Evolutionary conservation across 1,139 yeast genomes (phyloP), one percentile per base, ranked within the genome.

Genomic region (Kodamaea sp.): DNA sequence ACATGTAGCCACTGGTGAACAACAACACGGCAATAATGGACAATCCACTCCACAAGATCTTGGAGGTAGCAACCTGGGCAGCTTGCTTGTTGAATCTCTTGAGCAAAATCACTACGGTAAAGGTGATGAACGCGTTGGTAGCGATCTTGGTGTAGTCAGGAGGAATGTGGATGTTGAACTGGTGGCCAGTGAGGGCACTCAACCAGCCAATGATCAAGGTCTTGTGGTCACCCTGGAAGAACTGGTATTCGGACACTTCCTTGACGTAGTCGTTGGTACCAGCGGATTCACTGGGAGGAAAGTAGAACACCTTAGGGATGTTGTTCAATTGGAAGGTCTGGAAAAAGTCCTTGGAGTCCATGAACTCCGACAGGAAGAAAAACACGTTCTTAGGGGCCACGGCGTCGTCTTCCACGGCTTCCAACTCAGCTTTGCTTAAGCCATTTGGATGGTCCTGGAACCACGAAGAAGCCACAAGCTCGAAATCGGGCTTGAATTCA

Each of bases 1-100:
- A 92, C 98, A 92, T 92, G 62, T 89, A 86, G 11, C 98, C 98
- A 9, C 94, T 73, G 34, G 78, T 81, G 67, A 90, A 86, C 50
- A 89, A 64, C 43, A 90, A 68, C 18, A 87, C 73, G 10, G 76
- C 52, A 28, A 84, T 66, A 15, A 86, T 65, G 4, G 86, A 70
- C 11, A 73, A 37, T 4, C 78, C 74, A 31, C 83, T 81, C 96
- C 96, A 88, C 33, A 83, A 51, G 20, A 52, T 24, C 29, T 56
- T 59, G 15, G 71, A 63, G 7, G 55, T 42, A 15, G 63, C 16
- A 8, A 63, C 24, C 7, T 45, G 29, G n/a, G 42, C 32, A 11
- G 63, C 47, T 42, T 76, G 75, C 42, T 63, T 70, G 35, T 43
- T 44, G 47, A 55, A 68, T 42, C 43, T 55, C 22, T 38, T 46